Percentiles rank a stretch among this genome's conserved stretches.
Conservation (phyloP, 179 eudicot genomes). For the Silene vulgaris region DNA sequence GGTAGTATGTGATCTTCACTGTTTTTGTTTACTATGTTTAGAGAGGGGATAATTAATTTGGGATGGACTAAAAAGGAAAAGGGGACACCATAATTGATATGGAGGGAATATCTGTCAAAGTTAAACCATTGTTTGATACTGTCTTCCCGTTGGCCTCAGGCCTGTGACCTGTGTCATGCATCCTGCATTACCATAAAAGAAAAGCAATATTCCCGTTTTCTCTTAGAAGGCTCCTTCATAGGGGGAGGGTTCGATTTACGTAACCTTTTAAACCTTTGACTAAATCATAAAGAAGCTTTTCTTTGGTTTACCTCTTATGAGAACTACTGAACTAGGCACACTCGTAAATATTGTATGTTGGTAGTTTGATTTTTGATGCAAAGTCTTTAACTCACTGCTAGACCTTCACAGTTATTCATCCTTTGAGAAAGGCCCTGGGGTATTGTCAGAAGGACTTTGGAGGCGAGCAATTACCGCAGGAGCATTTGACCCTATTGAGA, state of each 20-base stretch:
- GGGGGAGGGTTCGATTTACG: background rate
- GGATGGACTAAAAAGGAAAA: too few species aligned
- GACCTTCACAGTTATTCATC: constrained; percentile 54
- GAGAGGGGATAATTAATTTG: too few species aligned
- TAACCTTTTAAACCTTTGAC: background rate
- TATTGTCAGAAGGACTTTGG: constrained; percentile 83
- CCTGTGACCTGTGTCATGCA: too few species aligned
- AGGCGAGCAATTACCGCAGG: constrained; percentile 82
- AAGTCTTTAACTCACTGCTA: constrained; percentile 15
- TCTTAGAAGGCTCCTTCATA: background rate
- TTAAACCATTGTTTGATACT: background rate
- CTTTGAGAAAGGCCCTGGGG: constrained; percentile 51
- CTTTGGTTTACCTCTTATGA: background rate
- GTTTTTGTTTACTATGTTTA: too few species aligned
- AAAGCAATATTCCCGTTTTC: background rate
- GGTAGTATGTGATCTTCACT: too few species aligned
- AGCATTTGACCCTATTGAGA: constrained; percentile 73
- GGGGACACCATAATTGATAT: background rate
- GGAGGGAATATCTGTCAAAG: background rate
- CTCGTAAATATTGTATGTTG: background rate
- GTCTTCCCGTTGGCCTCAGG: background rate
- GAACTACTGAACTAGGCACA: background rate
- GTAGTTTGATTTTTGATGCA: background rate
- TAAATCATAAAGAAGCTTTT: constrained; percentile 4
- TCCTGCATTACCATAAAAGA: background rate